Conservation (phyloP, 768 basidiomycete species). For the Favolaschia claudopus region DNA sequence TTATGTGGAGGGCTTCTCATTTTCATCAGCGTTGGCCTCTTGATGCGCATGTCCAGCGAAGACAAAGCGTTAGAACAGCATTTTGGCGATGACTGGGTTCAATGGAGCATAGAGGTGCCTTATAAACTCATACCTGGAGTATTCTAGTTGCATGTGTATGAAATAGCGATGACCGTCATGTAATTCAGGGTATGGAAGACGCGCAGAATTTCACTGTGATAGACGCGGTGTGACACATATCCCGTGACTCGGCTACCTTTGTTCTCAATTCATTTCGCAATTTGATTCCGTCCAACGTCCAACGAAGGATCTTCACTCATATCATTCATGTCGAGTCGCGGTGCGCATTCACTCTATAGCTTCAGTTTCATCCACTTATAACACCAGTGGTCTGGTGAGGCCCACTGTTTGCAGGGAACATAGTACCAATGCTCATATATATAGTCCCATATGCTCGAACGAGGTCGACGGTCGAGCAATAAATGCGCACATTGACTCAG, state of each 20-base stretch:
- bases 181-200: too few relatives aligned
- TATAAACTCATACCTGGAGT: conserved; percentile 58
- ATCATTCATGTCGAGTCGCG: background rate
- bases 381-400: conserved; percentile 13
- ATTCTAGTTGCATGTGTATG: conserved; percentile 37
- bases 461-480: conserved; percentile 50
- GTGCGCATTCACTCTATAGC: background rate
- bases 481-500: conserved; percentile 60
- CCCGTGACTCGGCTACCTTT: background rate
- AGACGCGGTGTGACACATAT: background rate
- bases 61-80: conserved; percentile 48
- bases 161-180: background rate
- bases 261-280: too few relatives aligned
- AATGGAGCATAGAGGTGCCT: conserved; percentile 53
- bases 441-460: conserved; percentile 58
- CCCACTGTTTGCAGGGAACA: background rate
- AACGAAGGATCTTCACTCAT: too few relatives aligned
- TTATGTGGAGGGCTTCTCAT: conserved; percentile 39
- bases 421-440: background rate
- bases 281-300: too few relatives aligned
- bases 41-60: conserved; percentile 53
- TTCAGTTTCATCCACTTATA: background rate
- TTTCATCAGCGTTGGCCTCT: conserved; percentile 41
- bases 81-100: conserved; percentile 52
- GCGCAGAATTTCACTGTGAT: background rate